A percentile compares a stretch with the other conserved stretches of the same genome.
Evolutionary conservation across 2,329 filamentous ascomycete species (phyloP).

Genomic region (Fusarium tricinctum): DNA sequence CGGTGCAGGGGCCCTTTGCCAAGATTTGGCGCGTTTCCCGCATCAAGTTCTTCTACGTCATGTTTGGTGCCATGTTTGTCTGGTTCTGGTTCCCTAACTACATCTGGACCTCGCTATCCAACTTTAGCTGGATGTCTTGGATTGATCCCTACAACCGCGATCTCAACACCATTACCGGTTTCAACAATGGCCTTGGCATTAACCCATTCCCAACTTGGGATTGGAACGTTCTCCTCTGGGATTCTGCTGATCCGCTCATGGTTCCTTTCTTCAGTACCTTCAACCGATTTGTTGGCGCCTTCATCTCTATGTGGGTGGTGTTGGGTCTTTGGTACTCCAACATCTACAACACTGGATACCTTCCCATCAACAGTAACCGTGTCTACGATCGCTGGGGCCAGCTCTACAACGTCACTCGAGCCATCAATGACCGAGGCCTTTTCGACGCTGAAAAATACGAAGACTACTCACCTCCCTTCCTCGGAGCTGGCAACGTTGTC

Average conservation of each 20-base stretch:
- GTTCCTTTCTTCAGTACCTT: constrained; percentile 71
- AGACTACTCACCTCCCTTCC: constrained; percentile 65
- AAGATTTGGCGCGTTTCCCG: constrained; percentile 63
- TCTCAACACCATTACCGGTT: constrained; percentile 60
- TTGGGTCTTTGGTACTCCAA: constrained; percentile 71
- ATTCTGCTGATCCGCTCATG: constrained; percentile 61
- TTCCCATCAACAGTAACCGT: constrained; percentile 66
- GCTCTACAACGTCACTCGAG: constrained; percentile 62
- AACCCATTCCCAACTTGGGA: constrained; percentile 64
- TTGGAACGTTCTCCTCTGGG: constrained; percentile 63
- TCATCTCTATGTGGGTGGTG: constrained; percentile 68
- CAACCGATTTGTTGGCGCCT: constrained; percentile 72
- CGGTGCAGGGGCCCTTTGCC: constrained; percentile 60
- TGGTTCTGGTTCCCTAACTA: constrained; percentile 72
- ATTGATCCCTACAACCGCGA: constrained; percentile 63
- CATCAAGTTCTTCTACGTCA: constrained; percentile 65
- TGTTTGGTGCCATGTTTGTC: constrained; percentile 67
- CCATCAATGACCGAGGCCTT: constrained; percentile 59
- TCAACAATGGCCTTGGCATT: constrained; percentile 61
- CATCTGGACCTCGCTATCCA: constrained; percentile 65
- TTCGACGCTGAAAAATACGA: constrained; percentile 63
- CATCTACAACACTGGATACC: constrained; percentile 68
- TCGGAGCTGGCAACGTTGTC: constrained; percentile 64
- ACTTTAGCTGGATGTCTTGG: constrained; percentile 71
- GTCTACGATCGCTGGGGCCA: constrained; percentile 64